These are phyloP conservation scores for Kluyveromyces marxianus DNA, from an alignment of 1,139 yeast species.

Conservation along the genomic window DNA sequence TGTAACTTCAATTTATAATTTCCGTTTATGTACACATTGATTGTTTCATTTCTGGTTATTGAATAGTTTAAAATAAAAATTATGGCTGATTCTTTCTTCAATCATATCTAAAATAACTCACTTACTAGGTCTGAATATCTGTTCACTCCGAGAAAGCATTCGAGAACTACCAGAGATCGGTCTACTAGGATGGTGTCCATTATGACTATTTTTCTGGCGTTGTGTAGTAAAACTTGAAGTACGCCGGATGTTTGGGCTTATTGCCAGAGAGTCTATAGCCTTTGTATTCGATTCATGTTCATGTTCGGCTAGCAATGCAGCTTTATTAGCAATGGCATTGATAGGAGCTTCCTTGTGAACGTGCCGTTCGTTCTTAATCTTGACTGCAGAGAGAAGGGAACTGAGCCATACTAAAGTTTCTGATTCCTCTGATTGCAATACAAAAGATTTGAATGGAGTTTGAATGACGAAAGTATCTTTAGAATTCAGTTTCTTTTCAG, in stretches of 20 bases:
- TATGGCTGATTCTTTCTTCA: too few species aligned
- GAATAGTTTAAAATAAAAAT: too few species aligned
- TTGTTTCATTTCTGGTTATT: background rate
- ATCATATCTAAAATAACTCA: background rate
- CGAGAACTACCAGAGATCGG: conserved; percentile 22
- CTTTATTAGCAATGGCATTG: conserved; percentile 14
- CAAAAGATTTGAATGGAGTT: conserved; percentile 28
- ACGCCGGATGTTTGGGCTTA: conserved; percentile 4
- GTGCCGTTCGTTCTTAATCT: conserved; percentile 17
- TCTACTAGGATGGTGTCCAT: conserved; percentile 8
- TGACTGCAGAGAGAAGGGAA: conserved; percentile 19
- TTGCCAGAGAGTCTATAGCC: background rate
- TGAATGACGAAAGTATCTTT: conserved; percentile 19
- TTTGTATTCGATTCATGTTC: conserved; percentile 2
- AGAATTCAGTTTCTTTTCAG: conserved; percentile 6
- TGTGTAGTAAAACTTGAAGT: conserved; percentile 4
- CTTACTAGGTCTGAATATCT: conserved; percentile 15
- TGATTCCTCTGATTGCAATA: conserved; percentile 16
- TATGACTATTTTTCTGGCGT: conserved; percentile 4
- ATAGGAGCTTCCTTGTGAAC: conserved; percentile 8
- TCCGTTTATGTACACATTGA: background rate
- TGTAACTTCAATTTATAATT: background rate
- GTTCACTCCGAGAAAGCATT: conserved; percentile 26
- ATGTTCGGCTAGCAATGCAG: conserved; percentile 18
- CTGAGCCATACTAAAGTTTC: conserved; percentile 21